Evolutionary conservation across 345 rosid genomes (phyloP), one percentile per base, ranked within the genome.

Genomic region (Pelargonium nanum): DNA sequence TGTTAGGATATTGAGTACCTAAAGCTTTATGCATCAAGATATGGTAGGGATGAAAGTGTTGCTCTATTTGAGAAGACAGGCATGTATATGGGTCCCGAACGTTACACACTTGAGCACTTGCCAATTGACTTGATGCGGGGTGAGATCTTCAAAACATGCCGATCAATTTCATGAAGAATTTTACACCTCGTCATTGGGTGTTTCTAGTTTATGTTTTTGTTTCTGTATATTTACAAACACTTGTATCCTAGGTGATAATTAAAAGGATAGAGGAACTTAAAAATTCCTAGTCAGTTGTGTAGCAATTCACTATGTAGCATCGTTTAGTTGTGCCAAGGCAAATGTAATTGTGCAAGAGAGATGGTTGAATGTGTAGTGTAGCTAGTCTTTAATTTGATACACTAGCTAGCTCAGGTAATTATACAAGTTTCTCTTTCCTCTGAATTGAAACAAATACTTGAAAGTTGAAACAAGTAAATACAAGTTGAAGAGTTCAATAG

Each of bases 21-120:
- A 74, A 83, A 80, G 77, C 85, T 83, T 57, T 87, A 82, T 58
- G 70, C 79, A 58, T 85, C 93, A 28, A 85, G 83, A 75, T 84
- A 73, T 56, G 96, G 97, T 22, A 76, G 87, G 59, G 88, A 81
- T 22, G 96, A 82, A 74, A 95, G 84, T 57, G 75, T 79, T 62
- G 81, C 86, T 8, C 79, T 92, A 15, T 63, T 92, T 74, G 97
- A 89, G 83, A 89, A 73, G 85, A 87, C 97, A 2, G 91, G 98
- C 19, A 71, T 87, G 58, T 87, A 92, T 68, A 60, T 74, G 32
- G 96, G 96, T 22, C 98, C 98, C 0, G 98, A 92, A 77, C 90
- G 93, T 17, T 85, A 92, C 81, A 80, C 96, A n/a, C 59, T 32
- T 19, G 96, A 93, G 55, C 98, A 92, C 77, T 66, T 80, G 83